Conservation (phyloP, 2,329 filamentous ascomycete species). For the Orbilia oligospora region DNA sequence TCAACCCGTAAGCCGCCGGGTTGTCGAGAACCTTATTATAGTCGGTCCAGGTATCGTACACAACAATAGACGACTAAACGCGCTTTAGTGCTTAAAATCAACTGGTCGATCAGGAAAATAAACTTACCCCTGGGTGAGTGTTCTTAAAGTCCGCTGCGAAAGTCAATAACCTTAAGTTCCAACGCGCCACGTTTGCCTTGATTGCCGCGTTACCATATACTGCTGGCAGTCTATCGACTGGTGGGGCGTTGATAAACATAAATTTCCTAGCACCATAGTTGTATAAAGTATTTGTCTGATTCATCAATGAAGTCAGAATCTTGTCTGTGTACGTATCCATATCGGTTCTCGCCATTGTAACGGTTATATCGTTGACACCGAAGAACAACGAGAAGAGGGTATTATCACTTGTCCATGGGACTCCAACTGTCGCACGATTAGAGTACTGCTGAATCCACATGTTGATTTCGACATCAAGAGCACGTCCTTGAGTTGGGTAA, state of each 20-base stretch:
- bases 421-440: constrained; percentile 31
- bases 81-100: not conserved
- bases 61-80: constrained; percentile 35
- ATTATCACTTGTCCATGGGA: constrained; percentile 38
- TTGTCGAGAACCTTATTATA: constrained; percentile 55
- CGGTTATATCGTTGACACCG: constrained; percentile 52
- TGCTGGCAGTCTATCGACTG: constrained; percentile 39
- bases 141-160: constrained; percentile 46
- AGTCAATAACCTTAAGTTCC: constrained; percentile 38
- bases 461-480: constrained; percentile 44
- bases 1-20: constrained; percentile 42
- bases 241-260: constrained; percentile 53
- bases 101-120: not conserved
- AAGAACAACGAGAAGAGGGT: constrained; percentile 50
- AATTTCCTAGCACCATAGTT: constrained; percentile 45
- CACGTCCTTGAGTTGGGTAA: constrained; percentile 42
- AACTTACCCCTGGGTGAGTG: constrained; percentile 44
- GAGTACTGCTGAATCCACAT: constrained; percentile 51
- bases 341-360: constrained; percentile 48
- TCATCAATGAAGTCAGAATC: constrained; percentile 46
- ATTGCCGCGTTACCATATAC: constrained; percentile 46
- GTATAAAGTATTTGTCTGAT: constrained; percentile 47
- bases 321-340: constrained; percentile 53
- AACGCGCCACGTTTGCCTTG: constrained; percentile 50
- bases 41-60: constrained; percentile 49